Percentiles rank a stretch among this genome's conserved stretches.
These are phyloP conservation scores for Kwoniella bestiolae DNA, from an alignment of 768 basidiomycete species.

Conservation along the genomic window DNA sequence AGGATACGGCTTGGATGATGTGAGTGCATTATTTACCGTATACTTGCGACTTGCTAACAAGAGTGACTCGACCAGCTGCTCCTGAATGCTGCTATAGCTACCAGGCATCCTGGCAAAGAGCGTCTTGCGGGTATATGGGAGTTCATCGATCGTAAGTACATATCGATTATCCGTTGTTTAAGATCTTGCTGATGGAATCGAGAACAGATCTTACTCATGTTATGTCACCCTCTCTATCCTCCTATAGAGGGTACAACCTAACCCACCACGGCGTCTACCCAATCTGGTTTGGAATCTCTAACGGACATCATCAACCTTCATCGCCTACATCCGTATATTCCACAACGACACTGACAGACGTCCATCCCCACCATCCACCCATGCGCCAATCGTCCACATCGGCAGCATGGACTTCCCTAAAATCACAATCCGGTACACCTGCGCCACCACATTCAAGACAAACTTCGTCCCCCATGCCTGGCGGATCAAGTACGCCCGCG, in stretches of 20 bases:
- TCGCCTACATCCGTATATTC: slow-evolving; percentile 15
- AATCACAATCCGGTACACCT: slow-evolving; percentile 17
- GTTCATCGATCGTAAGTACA: slow-evolving; percentile 45
- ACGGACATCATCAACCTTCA: slow-evolving; percentile 13
- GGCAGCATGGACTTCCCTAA: slow-evolving; percentile 26
- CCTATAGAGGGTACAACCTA: slow-evolving; percentile 37
- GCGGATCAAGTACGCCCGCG: slow-evolving; percentile 13
- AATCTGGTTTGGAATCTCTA: slow-evolving; percentile 42
- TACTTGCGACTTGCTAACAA: slow-evolving; percentile 2
- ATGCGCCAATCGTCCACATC: slow-evolving; percentile 18
- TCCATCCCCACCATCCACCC: slow-evolving; percentile 2
- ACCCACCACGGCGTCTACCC: slow-evolving; percentile 49
- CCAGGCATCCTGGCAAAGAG: slow-evolving; percentile 39
- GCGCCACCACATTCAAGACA: slow-evolving; percentile 18
- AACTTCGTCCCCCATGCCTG: slow-evolving; percentile 17
- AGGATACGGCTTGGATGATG: slow-evolving; percentile 53
- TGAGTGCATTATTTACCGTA: too few species aligned
- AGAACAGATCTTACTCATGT: slow-evolving; percentile 47
- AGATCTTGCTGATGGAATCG: background rate
- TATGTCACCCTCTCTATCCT: slow-evolving; percentile 41
- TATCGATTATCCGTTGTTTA: background rate
- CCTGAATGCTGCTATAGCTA: slow-evolving; percentile 50
- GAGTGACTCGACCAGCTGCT: slow-evolving; percentile 29
- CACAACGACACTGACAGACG: slow-evolving; percentile 6
- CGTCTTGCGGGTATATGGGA: slow-evolving; percentile 48